Evolutionary conservation across 2,329 filamentous ascomycete genomes (phyloP).

Genomic region (Hypoxylon sp.): DNA sequence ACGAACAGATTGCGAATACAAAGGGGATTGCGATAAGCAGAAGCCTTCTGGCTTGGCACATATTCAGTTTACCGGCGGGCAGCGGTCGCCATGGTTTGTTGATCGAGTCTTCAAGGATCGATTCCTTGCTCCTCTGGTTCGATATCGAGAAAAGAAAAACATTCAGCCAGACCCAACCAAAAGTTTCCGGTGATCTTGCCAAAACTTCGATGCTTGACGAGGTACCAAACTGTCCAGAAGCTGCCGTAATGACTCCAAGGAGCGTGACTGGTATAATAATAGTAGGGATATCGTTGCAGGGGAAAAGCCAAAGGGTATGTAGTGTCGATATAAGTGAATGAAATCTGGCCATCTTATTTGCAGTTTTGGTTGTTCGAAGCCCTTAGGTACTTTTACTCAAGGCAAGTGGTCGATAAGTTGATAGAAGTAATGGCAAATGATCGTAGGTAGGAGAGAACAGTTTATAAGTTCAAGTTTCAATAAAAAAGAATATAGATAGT

Average conservation of each 20-base stretch:
- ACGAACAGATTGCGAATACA: slow-evolving; percentile 32
- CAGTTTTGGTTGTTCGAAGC: no score
- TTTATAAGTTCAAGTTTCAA: no score
- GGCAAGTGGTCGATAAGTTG: no score
- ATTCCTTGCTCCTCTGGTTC: slow-evolving; percentile 39
- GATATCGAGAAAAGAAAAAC: slow-evolving; percentile 20
- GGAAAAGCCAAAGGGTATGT: neutral
- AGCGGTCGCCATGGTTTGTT: slow-evolving; percentile 47
- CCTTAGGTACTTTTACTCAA: no score
- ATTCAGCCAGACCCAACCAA: slow-evolving; percentile 10
- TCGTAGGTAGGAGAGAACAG: no score
- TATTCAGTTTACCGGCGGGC: slow-evolving; percentile 35
- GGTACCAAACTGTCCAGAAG: neutral
- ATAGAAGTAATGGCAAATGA: no score
- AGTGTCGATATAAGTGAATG: neutral
- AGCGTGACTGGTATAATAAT: slow-evolving; percentile 1
- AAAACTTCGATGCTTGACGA: neutral
- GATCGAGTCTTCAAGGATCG: slow-evolving; percentile 38
- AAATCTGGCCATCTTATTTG: no score
- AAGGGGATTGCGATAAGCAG: slow-evolving; percentile 40
- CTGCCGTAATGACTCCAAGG: neutral
- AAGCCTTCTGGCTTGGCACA: slow-evolving; percentile 37
- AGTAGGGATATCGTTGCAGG: neutral
- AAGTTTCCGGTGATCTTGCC: neutral
- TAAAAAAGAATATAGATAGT: no score